Evolutionary conservation across 2,329 filamentous ascomycete genomes (phyloP).

Genomic region (Periconia sp.): DNA sequence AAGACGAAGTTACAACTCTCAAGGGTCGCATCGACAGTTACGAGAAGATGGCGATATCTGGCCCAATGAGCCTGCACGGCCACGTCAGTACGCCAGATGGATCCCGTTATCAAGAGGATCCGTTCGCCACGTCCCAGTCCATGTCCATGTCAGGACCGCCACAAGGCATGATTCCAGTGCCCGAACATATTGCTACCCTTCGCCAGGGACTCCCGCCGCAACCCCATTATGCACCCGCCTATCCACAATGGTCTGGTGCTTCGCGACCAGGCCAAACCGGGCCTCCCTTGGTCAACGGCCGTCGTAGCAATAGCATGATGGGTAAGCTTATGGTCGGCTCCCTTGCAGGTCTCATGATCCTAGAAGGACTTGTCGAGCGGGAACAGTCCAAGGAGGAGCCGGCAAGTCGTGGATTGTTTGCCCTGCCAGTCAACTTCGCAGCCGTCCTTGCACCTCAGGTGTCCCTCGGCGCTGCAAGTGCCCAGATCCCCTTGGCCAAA

Average conservation of each 20-base stretch:
- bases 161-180: constrained; percentile 51
- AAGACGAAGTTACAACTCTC: constrained; percentile 80
- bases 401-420: constrained; percentile 49
- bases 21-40: constrained; percentile 71
- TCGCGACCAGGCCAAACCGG: constrained; percentile 27
- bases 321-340: constrained; percentile 92
- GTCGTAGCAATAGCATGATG: constrained; percentile 57
- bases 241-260: constrained; percentile 36
- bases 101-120: constrained; percentile 44
- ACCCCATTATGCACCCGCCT: constrained; percentile 46
- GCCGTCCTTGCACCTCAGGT: constrained; percentile 38
- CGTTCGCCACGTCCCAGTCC: constrained; percentile 35
- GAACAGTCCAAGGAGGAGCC: constrained; percentile 61
- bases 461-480: constrained; percentile 36
- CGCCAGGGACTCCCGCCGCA: constrained; percentile 46
- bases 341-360: constrained; percentile 87
- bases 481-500: constrained; percentile 55
- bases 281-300: constrained; percentile 47
- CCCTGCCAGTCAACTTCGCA: constrained; percentile 44
- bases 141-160: constrained; percentile 38
- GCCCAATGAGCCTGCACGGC: constrained; percentile 46
- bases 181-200: constrained; percentile 49
- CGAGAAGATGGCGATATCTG: constrained; percentile 73
- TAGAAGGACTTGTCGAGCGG: constrained; percentile 75
- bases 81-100: constrained; percentile 42